Conservation (phyloP, 2,329 filamentous ascomycete genomes). For the Cercospora zeina region DNA sequence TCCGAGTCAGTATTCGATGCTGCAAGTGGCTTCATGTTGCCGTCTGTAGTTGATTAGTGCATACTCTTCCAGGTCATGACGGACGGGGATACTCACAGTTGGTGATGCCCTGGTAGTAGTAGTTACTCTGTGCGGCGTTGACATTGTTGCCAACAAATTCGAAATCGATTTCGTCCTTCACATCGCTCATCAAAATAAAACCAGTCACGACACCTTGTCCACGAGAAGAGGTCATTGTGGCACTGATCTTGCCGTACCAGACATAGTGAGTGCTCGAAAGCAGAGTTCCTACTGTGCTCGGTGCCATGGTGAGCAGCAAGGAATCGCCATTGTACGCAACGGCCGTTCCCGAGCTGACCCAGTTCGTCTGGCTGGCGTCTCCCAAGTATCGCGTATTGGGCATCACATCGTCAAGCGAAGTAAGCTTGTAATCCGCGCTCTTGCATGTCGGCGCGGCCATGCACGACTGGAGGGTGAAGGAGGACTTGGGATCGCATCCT, state of each 20-base stretch:
- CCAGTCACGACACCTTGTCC: constrained; percentile 91
- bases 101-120: constrained; percentile 91
- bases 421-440: constrained; percentile 71
- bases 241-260: constrained; percentile 94
- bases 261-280: constrained; percentile 83
- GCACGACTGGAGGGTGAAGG: constrained; percentile 79
- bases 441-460: constrained; percentile 80
- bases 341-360: constrained; percentile 81
- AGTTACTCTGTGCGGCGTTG: constrained; percentile 82
- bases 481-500: constrained; percentile 87
- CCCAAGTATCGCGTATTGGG: constrained; percentile 82
- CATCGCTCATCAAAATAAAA: constrained; percentile 92
- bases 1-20: constrained; percentile 70
- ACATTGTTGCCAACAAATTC: constrained; percentile 87
- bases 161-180: constrained; percentile 98
- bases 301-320: constrained; percentile 83
- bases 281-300: constrained; percentile 81
- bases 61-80: background rate
- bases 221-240: constrained; percentile 78
- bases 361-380: constrained; percentile 75
- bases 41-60: constrained; percentile 55
- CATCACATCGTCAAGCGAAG: constrained; percentile 67
- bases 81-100: constrained; percentile 66
- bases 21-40: constrained; percentile 71
- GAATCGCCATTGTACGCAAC: constrained; percentile 64